Evolutionary conservation across 495 filamentous ascomycete species (phyloP), one percentile per base, ranked within the genome.

Genomic region (Aspergillus wentii): DNA sequence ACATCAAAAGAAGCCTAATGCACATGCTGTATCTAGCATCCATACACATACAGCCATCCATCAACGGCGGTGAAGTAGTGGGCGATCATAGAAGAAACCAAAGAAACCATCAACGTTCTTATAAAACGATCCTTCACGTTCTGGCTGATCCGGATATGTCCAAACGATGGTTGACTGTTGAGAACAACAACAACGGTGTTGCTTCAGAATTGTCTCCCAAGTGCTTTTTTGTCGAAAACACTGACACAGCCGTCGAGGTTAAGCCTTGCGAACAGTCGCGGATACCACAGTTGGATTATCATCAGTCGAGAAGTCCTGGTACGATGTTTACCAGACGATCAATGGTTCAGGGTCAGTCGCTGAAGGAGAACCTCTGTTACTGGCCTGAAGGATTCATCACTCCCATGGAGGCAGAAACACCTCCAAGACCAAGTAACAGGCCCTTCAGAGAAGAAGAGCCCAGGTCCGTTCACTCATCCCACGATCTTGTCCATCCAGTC

Each of bases 21-120:
- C 36, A 30, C 29, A 15, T 17, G 14, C 11, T 33, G 41, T 10
- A 31, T 23, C 22, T 31, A 30, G 13, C 16, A 21, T 26, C 32
- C 26, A 40, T 35, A 35, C 27, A 10, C 17, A 30, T 16, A n/a
- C n/a, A n/a, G n/a, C n/a, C n/a, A n/a, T n/a, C n/a, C 33, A 14
- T 29, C 17, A 29, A 35, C 8, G 17, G 52, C 52, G 52, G 48
- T 51, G 52, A 44, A 35, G 32, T 43, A 23, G 44, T n/a, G n/a
- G n/a, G n/a, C n/a, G n/a, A n/a, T n/a, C n/a, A n/a, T n/a, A n/a
- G n/a, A n/a, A n/a, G n/a, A n/a, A n/a, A 19, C 20, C 26, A 30
- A 21, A 32, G 28, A 19, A 41, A 17, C 32, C 8, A 27, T 29
- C 38, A 37, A 33, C 30, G 18, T 38, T 26, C 41, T 41, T 44